A percentile compares a stretch with the other conserved stretches of the same genome.
Evolutionary conservation across 2,329 filamentous ascomycete species (phyloP).

Genomic region (Botryotinia globosa): DNA sequence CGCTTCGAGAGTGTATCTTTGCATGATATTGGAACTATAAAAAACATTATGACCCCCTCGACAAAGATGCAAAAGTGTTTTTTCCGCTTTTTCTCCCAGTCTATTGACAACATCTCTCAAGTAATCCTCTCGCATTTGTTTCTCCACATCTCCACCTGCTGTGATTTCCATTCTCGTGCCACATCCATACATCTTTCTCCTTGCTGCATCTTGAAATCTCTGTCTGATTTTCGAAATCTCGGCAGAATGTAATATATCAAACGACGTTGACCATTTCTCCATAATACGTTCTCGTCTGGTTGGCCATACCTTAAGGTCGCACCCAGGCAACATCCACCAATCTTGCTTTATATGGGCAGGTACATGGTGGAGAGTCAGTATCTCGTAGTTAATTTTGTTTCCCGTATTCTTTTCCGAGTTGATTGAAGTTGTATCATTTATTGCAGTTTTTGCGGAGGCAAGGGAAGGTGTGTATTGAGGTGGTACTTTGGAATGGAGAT

Average conservation of each 20-base stretch:
- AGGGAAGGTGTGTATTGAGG: neutral
- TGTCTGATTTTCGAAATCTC: neutral
- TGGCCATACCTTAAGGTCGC: neutral
- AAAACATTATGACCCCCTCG: neutral
- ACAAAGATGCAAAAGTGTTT: neutral
- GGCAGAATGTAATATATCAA: neutral
- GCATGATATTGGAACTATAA: neutral
- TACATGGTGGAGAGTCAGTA: neutral
- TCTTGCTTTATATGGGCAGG: neutral
- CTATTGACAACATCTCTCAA: neutral
- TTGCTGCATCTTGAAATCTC: neutral
- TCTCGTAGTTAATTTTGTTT: neutral
- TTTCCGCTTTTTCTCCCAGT: neutral
- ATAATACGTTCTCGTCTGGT: neutral
- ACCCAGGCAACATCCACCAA: neutral
- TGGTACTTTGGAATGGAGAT: no score
- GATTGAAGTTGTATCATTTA: neutral
- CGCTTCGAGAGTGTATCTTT: neutral
- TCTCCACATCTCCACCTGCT: neutral
- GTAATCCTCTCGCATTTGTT: neutral
- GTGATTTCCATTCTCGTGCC: neutral
- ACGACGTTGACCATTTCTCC: neutral
- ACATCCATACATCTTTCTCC: neutral
- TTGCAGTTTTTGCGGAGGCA: neutral
- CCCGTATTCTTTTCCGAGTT: neutral